Evolutionary conservation across 345 rosid species (phyloP).

Genomic region (Populus deltoides): DNA sequence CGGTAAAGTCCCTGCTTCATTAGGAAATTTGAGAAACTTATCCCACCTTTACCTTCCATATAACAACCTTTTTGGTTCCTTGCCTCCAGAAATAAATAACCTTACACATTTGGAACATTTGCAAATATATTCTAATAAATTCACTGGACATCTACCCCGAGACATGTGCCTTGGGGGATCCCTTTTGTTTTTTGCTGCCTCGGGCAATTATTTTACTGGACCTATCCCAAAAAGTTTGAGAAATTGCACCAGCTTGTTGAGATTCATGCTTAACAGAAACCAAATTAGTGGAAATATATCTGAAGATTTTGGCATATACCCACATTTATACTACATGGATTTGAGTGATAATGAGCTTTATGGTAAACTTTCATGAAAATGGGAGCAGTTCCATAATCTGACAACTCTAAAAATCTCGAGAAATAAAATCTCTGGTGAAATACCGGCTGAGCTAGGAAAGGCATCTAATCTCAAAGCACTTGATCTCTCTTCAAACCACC

Average conservation of each 20-base stretch:
- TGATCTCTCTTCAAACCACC: neutral
- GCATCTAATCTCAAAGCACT: neutral
- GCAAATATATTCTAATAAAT: neutral
- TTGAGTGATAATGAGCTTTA: neutral
- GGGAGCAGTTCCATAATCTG: neutral
- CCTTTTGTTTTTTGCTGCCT: neutral
- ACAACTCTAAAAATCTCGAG: neutral
- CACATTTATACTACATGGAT: neutral
- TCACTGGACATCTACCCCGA: neutral
- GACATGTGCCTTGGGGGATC: neutral
- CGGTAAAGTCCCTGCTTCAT: neutral
- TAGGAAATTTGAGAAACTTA: neutral
- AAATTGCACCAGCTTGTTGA: neutral
- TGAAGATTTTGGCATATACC: neutral
- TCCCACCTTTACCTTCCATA: rapidly evolving
- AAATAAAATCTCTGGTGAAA: neutral
- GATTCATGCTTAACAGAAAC: neutral
- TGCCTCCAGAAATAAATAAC: neutral
- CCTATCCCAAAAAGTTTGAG: neutral
- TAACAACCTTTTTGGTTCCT: neutral
- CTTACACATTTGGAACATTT: neutral
- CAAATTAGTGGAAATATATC: neutral
- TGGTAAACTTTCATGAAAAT: conserved; percentile 2
- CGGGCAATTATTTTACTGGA: neutral
- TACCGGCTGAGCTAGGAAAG: neutral